These are phyloP conservation scores for Mesembryanthemum crystallinum DNA, from an alignment of 148 eudicot genomes.

Conservation along the genomic window DNA sequence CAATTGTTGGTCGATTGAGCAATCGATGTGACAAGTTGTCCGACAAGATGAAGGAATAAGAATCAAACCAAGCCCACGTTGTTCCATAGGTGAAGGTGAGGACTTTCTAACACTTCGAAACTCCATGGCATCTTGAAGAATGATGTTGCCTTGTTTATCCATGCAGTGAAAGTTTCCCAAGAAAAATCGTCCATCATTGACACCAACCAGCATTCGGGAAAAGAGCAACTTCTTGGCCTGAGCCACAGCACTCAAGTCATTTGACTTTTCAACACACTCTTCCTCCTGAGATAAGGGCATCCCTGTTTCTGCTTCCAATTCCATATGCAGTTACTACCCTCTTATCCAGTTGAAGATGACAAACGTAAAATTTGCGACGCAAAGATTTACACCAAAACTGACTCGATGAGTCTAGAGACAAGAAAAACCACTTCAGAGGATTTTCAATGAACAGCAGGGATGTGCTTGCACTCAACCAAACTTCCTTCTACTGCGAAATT, in stretches of 20 bases:
- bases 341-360: neutral
- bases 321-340: slow-evolving; percentile 32
- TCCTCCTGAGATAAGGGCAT: slow-evolving; percentile 21
- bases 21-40: slow-evolving; percentile 76
- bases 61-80: slow-evolving; percentile 79
- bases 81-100: slow-evolving; percentile 81
- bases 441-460: neutral
- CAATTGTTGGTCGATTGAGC: slow-evolving; percentile 66
- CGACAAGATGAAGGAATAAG: slow-evolving; percentile 75
- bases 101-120: slow-evolving; percentile 65
- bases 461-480: neutral
- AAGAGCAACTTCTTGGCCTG: slow-evolving; percentile 54
- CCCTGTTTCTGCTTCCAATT: slow-evolving; percentile 19
- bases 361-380: neutral
- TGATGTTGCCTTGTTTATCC: slow-evolving; percentile 95
- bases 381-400: neutral
- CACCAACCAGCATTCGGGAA: slow-evolving; percentile 72
- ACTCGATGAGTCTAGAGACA: too few species aligned
- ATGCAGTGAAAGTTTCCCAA: slow-evolving; percentile 76
- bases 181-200: slow-evolving; percentile 78
- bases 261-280: slow-evolving; percentile 14
- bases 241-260: slow-evolving; percentile 31
- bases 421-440: neutral
- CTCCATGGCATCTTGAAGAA: slow-evolving; percentile 83
- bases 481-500: neutral